phyloP scores from a whole-genome alignment of 1,284 basidiomycete genomes.

The Heterobasidion annosum region DNA sequence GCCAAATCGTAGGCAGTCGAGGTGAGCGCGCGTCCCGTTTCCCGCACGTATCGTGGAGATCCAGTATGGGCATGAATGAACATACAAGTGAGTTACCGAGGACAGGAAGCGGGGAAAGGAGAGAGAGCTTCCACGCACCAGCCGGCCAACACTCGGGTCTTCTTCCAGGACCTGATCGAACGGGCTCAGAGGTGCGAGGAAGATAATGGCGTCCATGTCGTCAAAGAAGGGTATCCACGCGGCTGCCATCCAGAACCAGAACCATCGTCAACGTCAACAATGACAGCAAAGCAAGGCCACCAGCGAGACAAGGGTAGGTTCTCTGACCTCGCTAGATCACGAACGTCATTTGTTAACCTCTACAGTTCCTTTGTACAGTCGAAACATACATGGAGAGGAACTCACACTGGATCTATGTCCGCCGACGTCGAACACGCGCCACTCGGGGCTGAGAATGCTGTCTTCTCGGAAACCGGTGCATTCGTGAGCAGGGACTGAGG shows the following conservation, averaged over 20 bases:
- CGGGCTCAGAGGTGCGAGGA: constrained; percentile 42
- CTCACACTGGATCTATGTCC: constrained; percentile 21
- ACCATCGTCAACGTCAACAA: neutral
- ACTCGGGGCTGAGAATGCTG: constrained; percentile 24
- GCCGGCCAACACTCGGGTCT: constrained; percentile 46
- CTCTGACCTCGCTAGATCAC: constrained; percentile 30
- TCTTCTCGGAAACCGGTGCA: neutral
- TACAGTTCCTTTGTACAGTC: no score
- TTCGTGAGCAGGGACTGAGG: neutral
- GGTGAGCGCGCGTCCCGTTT: neutral
- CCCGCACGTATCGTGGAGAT: no score
- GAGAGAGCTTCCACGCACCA: constrained; percentile 20
- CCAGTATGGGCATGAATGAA: no score
- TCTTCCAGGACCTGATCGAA: constrained; percentile 58
- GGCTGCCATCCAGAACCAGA: constrained; percentile 10
- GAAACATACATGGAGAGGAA: constrained; percentile 9
- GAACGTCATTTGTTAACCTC: no score
- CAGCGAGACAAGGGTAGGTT: neutral
- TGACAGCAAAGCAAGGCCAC: neutral
- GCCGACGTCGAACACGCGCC: constrained; percentile 61
- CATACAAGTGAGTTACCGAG: no score
- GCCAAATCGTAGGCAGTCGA: neutral
- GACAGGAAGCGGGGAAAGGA: neutral
- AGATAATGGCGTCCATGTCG: constrained; percentile 38
- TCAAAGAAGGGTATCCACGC: constrained; percentile 67